phyloP scores from a whole-genome alignment of 1,139 yeast genomes.

The Zygosaccharomyces sapae region DNA sequence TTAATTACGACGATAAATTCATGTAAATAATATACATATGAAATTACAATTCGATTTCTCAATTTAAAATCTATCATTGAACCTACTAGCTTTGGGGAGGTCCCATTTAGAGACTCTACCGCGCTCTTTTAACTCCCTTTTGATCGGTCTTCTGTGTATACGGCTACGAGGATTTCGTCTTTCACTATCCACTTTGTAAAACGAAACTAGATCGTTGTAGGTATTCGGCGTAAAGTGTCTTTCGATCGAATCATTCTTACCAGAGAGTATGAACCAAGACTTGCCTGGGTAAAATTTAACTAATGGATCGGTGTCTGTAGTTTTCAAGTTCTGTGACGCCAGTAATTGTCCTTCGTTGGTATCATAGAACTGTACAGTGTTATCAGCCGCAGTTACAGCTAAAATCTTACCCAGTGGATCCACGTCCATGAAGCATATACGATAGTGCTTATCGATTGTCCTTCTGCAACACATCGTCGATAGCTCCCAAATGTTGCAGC shows the following conservation, averaged over 20 bases:
- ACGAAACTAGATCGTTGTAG: conserved; percentile 13
- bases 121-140: conserved; percentile 6
- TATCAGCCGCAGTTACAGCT: conserved; percentile 46
- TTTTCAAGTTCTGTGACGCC: conserved; percentile 4
- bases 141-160: conserved; percentile 4
- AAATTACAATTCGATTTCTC: conserved; percentile 7
- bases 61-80: conserved; percentile 8
- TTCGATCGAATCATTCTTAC: conserved; percentile 22
- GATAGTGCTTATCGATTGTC: conserved; percentile 49
- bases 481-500: conserved; percentile 59
- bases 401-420: conserved; percentile 46
- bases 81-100: conserved; percentile 8
- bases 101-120: conserved; percentile 9
- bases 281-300: conserved; percentile 28
- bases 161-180: conserved; percentile 3
- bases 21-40: conserved; percentile 15
- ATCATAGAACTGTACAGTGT: conserved; percentile 43
- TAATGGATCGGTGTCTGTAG: conserved; percentile 15
- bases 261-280: conserved; percentile 24
- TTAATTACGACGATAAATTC: conserved; percentile 8
- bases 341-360: conserved; percentile 31
- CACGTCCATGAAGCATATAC: conserved; percentile 44
- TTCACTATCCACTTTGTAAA: conserved; percentile 17
- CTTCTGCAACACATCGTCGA: conserved; percentile 43
- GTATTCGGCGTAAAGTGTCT: conserved; percentile 13